Conservation (phyloP, 257 asterid genomes). For the Solanum bukasovii region DNA sequence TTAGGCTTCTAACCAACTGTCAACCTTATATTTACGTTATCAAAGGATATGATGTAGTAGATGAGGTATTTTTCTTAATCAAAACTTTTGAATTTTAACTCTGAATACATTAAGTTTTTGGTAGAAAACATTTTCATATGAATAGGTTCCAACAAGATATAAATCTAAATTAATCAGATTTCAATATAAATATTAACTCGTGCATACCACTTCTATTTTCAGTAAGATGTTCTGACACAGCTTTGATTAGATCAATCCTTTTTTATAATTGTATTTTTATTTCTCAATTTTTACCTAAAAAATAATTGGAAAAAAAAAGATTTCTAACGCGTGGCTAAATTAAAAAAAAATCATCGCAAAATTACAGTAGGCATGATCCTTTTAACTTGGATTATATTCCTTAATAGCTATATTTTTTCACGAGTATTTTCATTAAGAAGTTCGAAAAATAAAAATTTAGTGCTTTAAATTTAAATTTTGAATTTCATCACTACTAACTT, state of each 20-base stretch:
- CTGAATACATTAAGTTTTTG: no score
- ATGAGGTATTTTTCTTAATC: no score
- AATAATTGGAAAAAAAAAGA: no score
- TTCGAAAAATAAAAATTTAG: no score
- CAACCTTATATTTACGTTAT: background rate
- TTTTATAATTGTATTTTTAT: background rate
- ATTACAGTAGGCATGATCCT: background rate
- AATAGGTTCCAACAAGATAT: no score
- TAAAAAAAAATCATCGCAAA: no score
- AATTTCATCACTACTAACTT: background rate
- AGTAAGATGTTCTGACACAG: background rate
- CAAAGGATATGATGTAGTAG: background rate
- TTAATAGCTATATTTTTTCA: background rate
- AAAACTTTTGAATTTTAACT: accelerated
- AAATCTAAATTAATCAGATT: no score
- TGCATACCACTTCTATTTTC: background rate
- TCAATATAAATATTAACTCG: no score
- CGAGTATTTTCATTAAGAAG: background rate
- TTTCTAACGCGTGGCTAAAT: background rate
- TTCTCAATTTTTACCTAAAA: background rate
- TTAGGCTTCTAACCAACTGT: background rate
- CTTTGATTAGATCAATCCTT: background rate
- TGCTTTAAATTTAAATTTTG: no score
- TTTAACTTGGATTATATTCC: background rate
- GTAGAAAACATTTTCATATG: no score